phyloP scores from a whole-genome alignment of 257 asterid species.

The Solanum pinnatisectum region DNA sequence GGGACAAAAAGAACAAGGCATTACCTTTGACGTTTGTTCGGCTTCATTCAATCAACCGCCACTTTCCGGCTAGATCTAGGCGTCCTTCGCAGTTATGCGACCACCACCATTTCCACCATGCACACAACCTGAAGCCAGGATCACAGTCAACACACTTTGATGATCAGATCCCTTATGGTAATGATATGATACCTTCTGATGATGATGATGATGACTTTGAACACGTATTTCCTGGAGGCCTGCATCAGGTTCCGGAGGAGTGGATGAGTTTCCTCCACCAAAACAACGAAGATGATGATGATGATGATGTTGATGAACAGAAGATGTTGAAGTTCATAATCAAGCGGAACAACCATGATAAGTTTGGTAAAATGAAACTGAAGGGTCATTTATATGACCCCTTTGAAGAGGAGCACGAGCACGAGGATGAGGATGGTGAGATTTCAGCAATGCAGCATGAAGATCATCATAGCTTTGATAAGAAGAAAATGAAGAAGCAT shows the following conservation, averaged over 20 bases:
- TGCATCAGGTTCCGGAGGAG: constrained; percentile 11
- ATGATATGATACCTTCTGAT: constrained; percentile 31
- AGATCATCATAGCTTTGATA: constrained; percentile 4
- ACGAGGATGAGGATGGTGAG: background rate
- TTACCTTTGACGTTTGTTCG: constrained; percentile 16
- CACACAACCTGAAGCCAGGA: constrained; percentile 14
- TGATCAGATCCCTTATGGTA: constrained; percentile 23
- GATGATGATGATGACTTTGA: constrained; percentile 30
- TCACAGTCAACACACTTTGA: background rate
- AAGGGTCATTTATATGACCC: constrained; percentile 10
- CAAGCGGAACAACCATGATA: background rate
- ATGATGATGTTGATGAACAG: constrained; percentile 13
- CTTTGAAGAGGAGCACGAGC: background rate
- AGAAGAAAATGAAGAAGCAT: constrained; percentile 19
- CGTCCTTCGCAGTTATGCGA: background rate
- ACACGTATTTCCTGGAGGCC: constrained; percentile 8
- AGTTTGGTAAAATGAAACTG: constrained; percentile 9
- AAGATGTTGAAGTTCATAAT: constrained; percentile 5
- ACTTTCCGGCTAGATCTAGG: constrained; percentile 15
- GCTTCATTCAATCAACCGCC: constrained; percentile 40
- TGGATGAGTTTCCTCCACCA: constrained; percentile 24
- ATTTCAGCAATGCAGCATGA: background rate
- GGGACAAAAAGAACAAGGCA: background rate
- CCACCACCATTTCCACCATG: constrained; percentile 31
- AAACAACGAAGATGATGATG: constrained; percentile 8